Base-by-base conservation (phyloP, 2,329 filamentous ascomycete species). In the Erysiphe pulchra region DNA sequence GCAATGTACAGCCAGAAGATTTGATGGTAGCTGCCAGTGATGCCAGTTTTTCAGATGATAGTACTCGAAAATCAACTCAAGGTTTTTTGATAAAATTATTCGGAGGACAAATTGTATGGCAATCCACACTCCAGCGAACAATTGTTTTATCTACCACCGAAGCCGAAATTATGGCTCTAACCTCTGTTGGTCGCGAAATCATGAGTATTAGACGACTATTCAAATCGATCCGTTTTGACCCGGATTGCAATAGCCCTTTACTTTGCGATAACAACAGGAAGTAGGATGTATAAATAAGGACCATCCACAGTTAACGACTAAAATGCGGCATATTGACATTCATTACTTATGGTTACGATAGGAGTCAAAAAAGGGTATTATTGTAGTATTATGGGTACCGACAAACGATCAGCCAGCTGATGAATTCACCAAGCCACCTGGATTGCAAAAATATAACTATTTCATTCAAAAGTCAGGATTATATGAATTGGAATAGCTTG, bases 131-230 rank as follows among this genome's bases (percentile, higher is more conserved):
- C 13, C 40, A 42, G n/a, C 40, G 18, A 42, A 42, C 18, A 30
- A 43, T 43, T 32, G 24, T 32, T 16, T 43, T 43, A 43, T 43
- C 24, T 11, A 43, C 41, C 24, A 31, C 41, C 12, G 13, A 43
- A 43, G 41, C 24, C 24, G 24, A 43, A 43, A 43, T 43, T 17
- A 43, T 43, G 41, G 41, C 41, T 43, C 24, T 43, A 43, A 43
- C 41, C 9, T 43, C 41, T 16, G 20, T 43, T 32, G 41, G 1
- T 43, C 24, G 41, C 13, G 24, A 43, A 31, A 43, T 43, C 12
- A 32, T 43, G 41, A 43, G 41, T 32, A 43, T 43, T n/a, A 43
- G 30, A 32, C 12, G 24, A 43, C 41, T 32, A 2, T 42, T 42
- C n/a, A 43, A 32, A 17, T 43, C 24, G 6, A 32, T 43, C 2